Base-by-base conservation (phyloP, 2,329 filamentous ascomycete genomes). In the Hymenoscyphus linearis region DNA sequence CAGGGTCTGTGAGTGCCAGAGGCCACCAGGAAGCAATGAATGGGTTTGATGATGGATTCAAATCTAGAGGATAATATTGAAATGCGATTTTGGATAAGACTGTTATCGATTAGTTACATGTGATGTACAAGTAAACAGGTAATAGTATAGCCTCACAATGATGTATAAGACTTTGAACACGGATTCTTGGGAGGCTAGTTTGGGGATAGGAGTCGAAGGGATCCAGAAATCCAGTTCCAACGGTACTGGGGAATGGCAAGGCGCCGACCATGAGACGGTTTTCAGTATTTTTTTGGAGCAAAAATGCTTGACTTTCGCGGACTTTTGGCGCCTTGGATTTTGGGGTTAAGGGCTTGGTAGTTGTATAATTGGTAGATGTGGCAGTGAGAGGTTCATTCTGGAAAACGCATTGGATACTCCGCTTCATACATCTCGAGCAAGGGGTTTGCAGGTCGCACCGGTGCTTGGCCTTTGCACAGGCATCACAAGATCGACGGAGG, bases 11-110 rank as follows among this genome's bases (percentile, higher is more conserved):
- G 0, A 85, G 74, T 0, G 82, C 82, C 0, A 81, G 74, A 0
- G 83, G 83, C 82, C 83, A 85, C 83, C 83, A 85, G 0, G 81
- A 84, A 6, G 83, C 72, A 18, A 85, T 72, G 62, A 85, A 85
- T 0, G 82, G 82, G 65, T 85, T 85, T 7, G 82, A 82, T 0
- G 70, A 70, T n/a, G 76, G 67, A 62, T 75, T 78, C 7, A 83
- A 72, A 57, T 85, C 83, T 22, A 84, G 73, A 0, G 82, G 83
- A 65, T 85, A 85, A 66, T 85, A 85, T 64, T 84, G 79, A 57
- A 85, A 85, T 0, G 82, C 81, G 54, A 85, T 85, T 52, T 80
- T 83, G 50, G 78, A 76, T 3, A 84, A 72, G 63, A 85, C 82
- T 84, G 59, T n/a, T 2, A 70, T 65, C 57, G 60, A 72, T 66